Evolutionary conservation across 345 rosid species (phyloP).

Genomic region (Aethionema arabicum): DNA sequence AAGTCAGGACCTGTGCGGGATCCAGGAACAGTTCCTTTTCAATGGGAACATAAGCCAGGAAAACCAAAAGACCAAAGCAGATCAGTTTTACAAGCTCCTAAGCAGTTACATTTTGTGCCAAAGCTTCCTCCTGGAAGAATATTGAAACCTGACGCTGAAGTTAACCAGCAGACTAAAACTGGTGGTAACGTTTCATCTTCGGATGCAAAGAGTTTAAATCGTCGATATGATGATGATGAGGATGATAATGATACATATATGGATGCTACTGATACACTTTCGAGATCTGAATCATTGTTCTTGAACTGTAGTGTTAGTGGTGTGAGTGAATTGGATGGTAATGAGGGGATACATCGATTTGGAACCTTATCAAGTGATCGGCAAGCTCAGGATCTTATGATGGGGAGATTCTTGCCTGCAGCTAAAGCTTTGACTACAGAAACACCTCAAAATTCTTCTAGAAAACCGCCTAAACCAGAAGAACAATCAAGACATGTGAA

Average conservation of each 20-base stretch:
- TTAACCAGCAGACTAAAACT: conserved; percentile 10
- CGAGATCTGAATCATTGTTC: conserved; percentile 57
- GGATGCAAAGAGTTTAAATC: conserved; percentile 24
- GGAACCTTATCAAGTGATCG: conserved; percentile 53
- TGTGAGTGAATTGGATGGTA: conserved; percentile 53
- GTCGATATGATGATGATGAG: conserved; percentile 38
- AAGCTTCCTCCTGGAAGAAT: conserved; percentile 87
- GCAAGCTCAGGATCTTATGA: conserved; percentile 71
- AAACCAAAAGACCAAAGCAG: conserved; percentile 63
- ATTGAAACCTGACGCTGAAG: conserved; percentile 29
- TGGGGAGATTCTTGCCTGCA: conserved; percentile 90
- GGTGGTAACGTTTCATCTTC: background rate
- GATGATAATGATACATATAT: conserved; percentile 40
- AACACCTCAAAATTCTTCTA: conserved; percentile 46
- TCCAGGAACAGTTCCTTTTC: conserved; percentile 87
- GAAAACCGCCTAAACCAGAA: conserved; percentile 47
- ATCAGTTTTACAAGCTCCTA: conserved; percentile 25
- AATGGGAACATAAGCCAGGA: conserved; percentile 89
- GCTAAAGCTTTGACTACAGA: conserved; percentile 89
- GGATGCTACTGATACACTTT: conserved; percentile 57
- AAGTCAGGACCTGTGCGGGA: conserved; percentile 85
- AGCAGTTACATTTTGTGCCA: conserved; percentile 50
- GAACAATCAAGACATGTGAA: conserved; percentile 38
- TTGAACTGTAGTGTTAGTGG: conserved; percentile 62
- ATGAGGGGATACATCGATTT: conserved; percentile 40